A percentile compares a stretch with the other conserved stretches of the same genome.
phyloP scores from a whole-genome alignment of 2,329 filamentous ascomycete species.

The Xylariales sp. region DNA sequence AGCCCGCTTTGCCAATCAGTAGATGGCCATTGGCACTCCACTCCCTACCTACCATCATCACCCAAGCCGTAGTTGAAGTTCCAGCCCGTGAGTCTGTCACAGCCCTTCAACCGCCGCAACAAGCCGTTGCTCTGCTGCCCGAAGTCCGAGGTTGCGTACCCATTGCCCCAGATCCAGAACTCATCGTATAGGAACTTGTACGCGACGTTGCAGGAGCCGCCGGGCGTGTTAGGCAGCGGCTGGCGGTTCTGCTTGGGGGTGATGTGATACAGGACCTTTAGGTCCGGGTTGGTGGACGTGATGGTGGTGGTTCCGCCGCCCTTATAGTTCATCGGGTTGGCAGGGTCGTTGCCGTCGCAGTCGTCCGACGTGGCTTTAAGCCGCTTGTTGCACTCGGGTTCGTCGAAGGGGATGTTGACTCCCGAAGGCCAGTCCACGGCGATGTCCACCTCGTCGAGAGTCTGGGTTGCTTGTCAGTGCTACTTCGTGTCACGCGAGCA shows the following conservation, averaged over 20 bases:
- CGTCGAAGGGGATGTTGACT: slow-evolving; percentile 24
- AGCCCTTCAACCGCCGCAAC: slow-evolving; percentile 28
- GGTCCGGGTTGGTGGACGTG: slow-evolving; percentile 26
- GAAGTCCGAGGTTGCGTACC: slow-evolving; percentile 21
- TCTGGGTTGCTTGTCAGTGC: slow-evolving; percentile 26
- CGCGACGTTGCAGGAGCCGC: slow-evolving; percentile 14
- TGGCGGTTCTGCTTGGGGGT: slow-evolving; percentile 16
- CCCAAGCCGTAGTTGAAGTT: slow-evolving; percentile 30
- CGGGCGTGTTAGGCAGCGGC: slow-evolving; percentile 22
- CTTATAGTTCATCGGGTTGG: slow-evolving; percentile 27
- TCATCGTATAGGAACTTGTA: slow-evolving; percentile 23
- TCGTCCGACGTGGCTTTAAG: slow-evolving; percentile 23
- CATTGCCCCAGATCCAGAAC: slow-evolving; percentile 27
- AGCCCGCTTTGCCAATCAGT: slow-evolving; percentile 30
- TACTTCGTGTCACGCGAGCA: slow-evolving; percentile 23
- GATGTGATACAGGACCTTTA: slow-evolving; percentile 20
- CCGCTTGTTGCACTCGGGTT: slow-evolving; percentile 26
- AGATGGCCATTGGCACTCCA: slow-evolving; percentile 31
- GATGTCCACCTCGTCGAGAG: slow-evolving; percentile 27
- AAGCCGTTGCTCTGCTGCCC: slow-evolving; percentile 26
- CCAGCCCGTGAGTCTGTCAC: slow-evolving; percentile 29
- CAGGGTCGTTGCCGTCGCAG: slow-evolving; percentile 30
- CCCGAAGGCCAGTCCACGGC: slow-evolving; percentile 23
- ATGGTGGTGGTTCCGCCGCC: slow-evolving; percentile 24
- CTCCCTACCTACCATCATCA: slow-evolving; percentile 30